Base-by-base conservation (phyloP, 495 filamentous ascomycete genomes). In the Jackrogersella minutella region DNA sequence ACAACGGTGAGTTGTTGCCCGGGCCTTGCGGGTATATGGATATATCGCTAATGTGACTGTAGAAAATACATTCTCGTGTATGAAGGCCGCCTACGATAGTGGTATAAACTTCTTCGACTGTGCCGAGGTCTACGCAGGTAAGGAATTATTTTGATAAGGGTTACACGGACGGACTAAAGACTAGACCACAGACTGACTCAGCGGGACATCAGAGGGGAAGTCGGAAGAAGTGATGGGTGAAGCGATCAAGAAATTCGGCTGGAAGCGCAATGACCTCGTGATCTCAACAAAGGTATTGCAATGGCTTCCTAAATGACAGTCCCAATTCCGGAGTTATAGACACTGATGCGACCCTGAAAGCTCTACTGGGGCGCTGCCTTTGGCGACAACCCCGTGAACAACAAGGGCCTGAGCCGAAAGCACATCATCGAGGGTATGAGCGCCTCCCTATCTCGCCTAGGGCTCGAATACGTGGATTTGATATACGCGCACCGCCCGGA, bases 401-500 rank as follows among this genome's bases (percentile, higher is more conserved):
- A 93, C 39, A 78, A 82, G 61, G 93, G 93, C 2, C 84, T 97
- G 14, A 90, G 86, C 30, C 84, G 91, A 58, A 97, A 97, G 77
- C 93, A 96, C 79, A 82, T 94, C 37, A 77, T 93, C 64, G 91
- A 94, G 80, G 79, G 79, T 13, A 75, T 82, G 73, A 82, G 86
- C 53, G 82, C 82, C 3, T 87, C 87, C 0, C 81, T 97, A 11
- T 73, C 85, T 56, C 86, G 93, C 3, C 80, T 97, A 10, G 84
- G 88, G 31, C 85, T 93, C 4, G 84, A 87, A 19, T 90, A 90
- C 71, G 87, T 97, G 56, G 93, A 96, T 69, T 76, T 96, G 22
- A 83, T 96, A 63, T 94, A 91, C 73, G 92, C 92, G 3, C 93
- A 97, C 75, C 87, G 93, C 8, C 90, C 93, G 8, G 93, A 96